Evolutionary conservation across 192 early-diverging fungal genomes (phyloP).

Genomic region (Allomyces macrogynus): DNA sequence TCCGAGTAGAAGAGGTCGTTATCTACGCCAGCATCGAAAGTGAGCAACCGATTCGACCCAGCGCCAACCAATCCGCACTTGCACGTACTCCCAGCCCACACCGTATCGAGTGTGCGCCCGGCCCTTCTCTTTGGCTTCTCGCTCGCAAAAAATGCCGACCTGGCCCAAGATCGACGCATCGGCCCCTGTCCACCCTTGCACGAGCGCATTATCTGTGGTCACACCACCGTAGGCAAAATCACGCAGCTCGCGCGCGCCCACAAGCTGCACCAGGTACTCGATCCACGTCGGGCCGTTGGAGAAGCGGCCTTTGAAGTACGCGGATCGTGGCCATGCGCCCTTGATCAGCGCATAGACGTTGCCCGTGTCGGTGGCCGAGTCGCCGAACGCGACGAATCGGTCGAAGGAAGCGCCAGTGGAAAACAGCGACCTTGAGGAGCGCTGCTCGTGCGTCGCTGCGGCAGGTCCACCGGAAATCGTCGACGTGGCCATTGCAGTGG

Average conservation of each 20-base stretch:
- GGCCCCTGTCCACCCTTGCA: neutral
- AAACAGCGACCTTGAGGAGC: no score
- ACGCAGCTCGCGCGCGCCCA: neutral
- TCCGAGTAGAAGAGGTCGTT: no score
- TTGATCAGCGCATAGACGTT: constrained; percentile 5
- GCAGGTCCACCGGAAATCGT: no score
- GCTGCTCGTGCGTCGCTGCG: no score
- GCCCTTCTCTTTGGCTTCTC: no score
- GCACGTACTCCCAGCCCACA: neutral
- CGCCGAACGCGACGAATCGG: constrained; percentile 6
- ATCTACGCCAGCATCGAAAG: neutral
- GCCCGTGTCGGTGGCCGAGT: constrained; percentile 7
- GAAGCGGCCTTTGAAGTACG: constrained; percentile 9
- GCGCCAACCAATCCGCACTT: neutral
- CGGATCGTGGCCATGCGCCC: constrained; percentile 2
- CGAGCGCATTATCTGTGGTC: constrained; percentile 1
- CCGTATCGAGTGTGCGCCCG: neutral
- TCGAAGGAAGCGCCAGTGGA: no score
- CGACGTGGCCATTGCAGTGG: no score
- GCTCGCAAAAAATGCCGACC: no score
- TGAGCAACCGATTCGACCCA: neutral
- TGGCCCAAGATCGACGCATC: no score
- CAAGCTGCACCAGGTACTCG: constrained; percentile 1
- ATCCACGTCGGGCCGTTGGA: constrained; percentile 10
- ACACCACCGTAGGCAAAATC: constrained; percentile 5